phyloP scores from a whole-genome alignment of 305 asterid genomes.

The Rubia peregrina region DNA sequence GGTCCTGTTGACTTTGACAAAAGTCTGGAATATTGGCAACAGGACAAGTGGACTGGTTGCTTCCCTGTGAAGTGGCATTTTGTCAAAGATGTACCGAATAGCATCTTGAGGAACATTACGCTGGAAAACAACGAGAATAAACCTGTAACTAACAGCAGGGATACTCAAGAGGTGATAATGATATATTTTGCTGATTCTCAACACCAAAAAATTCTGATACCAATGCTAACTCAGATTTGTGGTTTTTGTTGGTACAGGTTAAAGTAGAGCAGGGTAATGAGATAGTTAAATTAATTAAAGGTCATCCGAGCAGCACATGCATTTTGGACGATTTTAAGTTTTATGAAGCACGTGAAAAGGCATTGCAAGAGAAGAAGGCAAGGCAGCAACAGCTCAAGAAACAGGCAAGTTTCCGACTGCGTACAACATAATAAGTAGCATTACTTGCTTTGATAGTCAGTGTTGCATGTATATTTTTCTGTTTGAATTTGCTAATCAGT shows the following conservation, averaged over 20 bases:
- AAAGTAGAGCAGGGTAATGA: conserved; percentile 30
- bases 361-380: conserved; percentile 36
- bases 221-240: background rate
- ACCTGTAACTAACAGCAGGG: conserved; percentile 48
- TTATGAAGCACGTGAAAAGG: conserved; percentile 39
- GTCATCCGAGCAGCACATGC: conserved; percentile 30
- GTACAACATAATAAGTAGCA: background rate
- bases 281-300: conserved; percentile 29
- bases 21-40: conserved; percentile 40
- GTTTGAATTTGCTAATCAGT: background rate
- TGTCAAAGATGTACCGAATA: conserved; percentile 37
- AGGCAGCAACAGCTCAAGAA: conserved; percentile 27
- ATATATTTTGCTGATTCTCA: background rate
- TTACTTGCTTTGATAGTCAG: background rate
- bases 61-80: conserved; percentile 42
- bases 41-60: conserved; percentile 47
- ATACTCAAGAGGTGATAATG: conserved; percentile 34
- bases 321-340: conserved; percentile 43
- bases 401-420: conserved; percentile 22
- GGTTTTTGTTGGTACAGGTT: conserved; percentile 25
- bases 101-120: conserved; percentile 29
- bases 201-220: background rate
- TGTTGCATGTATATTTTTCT: background rate
- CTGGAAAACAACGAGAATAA: conserved; percentile 40
- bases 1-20: conserved; percentile 35